Base-by-base conservation (phyloP, 495 filamentous ascomycete species). In the Aspergillus mulundensis region DNA sequence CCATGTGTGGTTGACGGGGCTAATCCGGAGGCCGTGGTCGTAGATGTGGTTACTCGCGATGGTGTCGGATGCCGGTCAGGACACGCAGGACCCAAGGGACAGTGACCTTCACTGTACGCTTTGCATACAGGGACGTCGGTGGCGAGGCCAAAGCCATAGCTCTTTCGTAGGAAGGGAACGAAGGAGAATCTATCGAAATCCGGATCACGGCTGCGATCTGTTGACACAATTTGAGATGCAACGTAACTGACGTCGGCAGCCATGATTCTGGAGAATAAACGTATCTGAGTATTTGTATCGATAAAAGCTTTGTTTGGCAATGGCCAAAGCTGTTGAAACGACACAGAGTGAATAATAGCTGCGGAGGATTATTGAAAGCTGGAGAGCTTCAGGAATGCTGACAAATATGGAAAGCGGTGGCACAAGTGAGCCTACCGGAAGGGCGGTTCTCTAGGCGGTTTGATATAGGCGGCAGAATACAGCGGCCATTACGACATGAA, bases 71-170 rank as follows among this genome's bases (percentile, higher is more conserved):
- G 79, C 51, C 78, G 73, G 58, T 91, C 89, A 1, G 90, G 84
- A 61, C 91, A 96, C 20, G 78, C 73, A 41, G 84, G 79, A 39
- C 90, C 90, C 19, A 87, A 72, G 0, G 90, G 91, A 66, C 91
- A 96, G 74, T 88, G 84, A 48, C 87, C 87, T 58, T 86, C 80
- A 61, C 84, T 81, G 75, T 85, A 89, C 55, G 90, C 86, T 64
- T 90, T 89, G 80, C 91, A 95, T 61, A 84, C 75, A 10, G 89
- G 89, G 0, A 89, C 86, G 70, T 86, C 81, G 49, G 86, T 82
- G 60, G 78, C 76, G 30, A 95, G 82, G 55, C 86, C 87, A 72
- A 91, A 88, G 55, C 89, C 84, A 70, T 92, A 92, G 60, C 78
- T 86, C 36, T 78, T 72, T 44, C 84, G 84, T 6, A 91, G 80